A percentile compares a stretch with the other conserved stretches of the same genome.
These are phyloP conservation scores for Cordyceps cateniannulata DNA, from an alignment of 2,329 filamentous ascomycete species.

Conservation along the genomic window DNA sequence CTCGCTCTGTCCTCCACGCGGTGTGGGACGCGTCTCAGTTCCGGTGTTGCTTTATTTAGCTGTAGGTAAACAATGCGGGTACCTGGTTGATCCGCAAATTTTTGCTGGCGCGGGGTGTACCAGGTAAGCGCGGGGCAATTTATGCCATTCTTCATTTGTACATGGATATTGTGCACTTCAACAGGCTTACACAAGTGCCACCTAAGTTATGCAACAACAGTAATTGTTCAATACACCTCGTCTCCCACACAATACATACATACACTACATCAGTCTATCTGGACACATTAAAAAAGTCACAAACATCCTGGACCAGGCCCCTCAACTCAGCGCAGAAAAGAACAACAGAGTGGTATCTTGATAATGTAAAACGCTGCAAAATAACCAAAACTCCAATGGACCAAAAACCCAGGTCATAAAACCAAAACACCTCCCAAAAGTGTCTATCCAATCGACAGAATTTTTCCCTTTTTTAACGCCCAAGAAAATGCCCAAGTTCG, in stretches of 20 bases:
- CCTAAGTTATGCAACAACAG: no score
- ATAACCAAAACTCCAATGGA: constrained; percentile 2
- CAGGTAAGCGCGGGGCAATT: neutral
- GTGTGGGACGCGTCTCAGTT: constrained; percentile 7
- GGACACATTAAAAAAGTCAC: no score
- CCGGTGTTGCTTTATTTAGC: neutral
- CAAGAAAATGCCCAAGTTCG: neutral
- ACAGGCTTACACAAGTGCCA: no score
- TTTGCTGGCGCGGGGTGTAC: neutral
- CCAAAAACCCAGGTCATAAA: neutral
- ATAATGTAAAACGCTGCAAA: neutral
- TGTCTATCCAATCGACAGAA: neutral
- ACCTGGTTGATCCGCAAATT: constrained; percentile 6
- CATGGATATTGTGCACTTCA: neutral
- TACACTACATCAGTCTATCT: no score
- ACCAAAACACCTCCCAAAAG: neutral
- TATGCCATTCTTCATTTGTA: neutral
- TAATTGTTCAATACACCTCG: no score
- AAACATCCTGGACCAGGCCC: no score
- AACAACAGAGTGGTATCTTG: constrained; percentile 4
- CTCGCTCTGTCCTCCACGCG: neutral
- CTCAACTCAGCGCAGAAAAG: neutral
- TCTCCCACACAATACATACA: no score
- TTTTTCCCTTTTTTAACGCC: neutral
- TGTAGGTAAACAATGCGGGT: constrained; percentile 5